Evolutionary conservation across 2,329 filamentous ascomycete genomes (phyloP), one percentile per base, ranked within the genome.

Genomic region (Seiridium unicorne): DNA sequence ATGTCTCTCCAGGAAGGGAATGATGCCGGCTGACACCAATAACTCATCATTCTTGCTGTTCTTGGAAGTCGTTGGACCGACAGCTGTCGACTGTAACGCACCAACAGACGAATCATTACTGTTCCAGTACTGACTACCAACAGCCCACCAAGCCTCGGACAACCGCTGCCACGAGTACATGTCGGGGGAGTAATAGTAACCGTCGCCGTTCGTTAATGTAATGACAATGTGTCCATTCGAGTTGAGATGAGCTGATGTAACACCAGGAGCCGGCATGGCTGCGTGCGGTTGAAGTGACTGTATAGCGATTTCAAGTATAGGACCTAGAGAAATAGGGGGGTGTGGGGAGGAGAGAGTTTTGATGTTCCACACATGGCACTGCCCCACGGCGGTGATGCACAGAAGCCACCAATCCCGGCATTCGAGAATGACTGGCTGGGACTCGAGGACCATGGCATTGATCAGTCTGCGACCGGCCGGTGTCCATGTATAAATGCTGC

Each of bases 81-180:
- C 83, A 8, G 87, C 87, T 1, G 87, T 89, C 2, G 91, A 87
- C 65, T 92, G 88, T 44, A 97, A 76, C 55, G 93, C 91, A 53
- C 90, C 89, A 57, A 97, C 87, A 0, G 93, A 93, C 1, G 92
- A 93, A 69, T 97, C 95, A 57, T 93, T 96, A 1, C 93, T 96
- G 74, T 99, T 98, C 96, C 95, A 99, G 74, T 99, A 99, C 72
- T 99, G 95, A 67, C 92, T 96, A 18, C 93, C 93, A 0, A 98
- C 93, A 0, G 94, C 94, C 93, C 95, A 99, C 95, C 95, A 99
- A 2, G 92, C 85, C 72, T 99, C 96, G 2, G 93, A 96, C n/a
- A 99, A 81, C 8, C 93, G 88, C 74, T 98, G 94, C 95, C 95
- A 99, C 6, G 88, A 86, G 74, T 88, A 94, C 89, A 99, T 91